Evolutionary conservation across 768 basidiomycete species (phyloP), one percentile per base, ranked within the genome.

Genomic region (Terana coerulea): DNA sequence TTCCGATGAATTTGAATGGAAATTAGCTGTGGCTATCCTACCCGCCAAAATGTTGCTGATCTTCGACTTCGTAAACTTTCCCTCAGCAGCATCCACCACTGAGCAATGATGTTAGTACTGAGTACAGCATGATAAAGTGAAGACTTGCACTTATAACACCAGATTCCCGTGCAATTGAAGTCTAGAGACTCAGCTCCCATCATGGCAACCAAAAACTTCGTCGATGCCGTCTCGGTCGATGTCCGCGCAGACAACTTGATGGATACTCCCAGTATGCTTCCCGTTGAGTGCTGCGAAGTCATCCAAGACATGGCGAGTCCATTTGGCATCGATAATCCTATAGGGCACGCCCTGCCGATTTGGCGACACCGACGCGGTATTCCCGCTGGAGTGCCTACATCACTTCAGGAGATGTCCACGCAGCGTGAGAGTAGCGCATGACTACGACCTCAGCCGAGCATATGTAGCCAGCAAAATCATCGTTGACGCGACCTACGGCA

Each of bases 321-420:
- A 65, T 29, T 56, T 11, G 10, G 35, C 26, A 8, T 26, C 31
- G 5, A 44, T 41, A 6, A 49, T 51, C 2, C 58, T 52, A n/a
- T 43, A 28, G 14, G 55, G 51, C 2, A 57, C 48, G 39, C 40
- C 46, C 2, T 35, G 6, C 2, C 21, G 9, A 26, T 63, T 63
- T 29, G 43, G 31, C 29, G 61, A 63, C 5, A 61, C 60, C 11
- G 58, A 53, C 17, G 61, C 58, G 7, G 17, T 30, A 42, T 61
- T 55, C 19, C 61, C 61, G 35, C 59, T 57, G 40, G 61, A 61
- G n/a, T n/a, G n/a, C n/a, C n/a, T n/a, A n/a, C n/a, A n/a, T n/a
- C n/a, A n/a, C n/a, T n/a, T n/a, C n/a, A n/a, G n/a, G n/a, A n/a
- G n/a, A n/a, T n/a, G n/a, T n/a, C n/a, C n/a, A n/a, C n/a, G n/a